phyloP scores from a whole-genome alignment of 2,329 filamentous ascomycete genomes.

The Alternaria tenuissima region DNA sequence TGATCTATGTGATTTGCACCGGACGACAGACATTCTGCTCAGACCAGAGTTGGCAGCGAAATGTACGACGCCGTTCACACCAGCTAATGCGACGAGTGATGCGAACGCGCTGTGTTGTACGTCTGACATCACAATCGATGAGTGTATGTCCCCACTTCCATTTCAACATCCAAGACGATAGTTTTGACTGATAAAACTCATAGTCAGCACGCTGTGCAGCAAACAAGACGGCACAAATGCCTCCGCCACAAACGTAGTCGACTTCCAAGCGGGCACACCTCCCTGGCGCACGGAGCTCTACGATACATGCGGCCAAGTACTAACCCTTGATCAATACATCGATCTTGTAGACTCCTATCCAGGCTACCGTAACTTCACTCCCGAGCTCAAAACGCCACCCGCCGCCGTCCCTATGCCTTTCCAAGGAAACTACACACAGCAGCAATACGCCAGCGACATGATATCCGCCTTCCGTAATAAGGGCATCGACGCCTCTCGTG shows the following conservation, averaged over 20 bases:
- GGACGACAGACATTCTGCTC: conserved; percentile 72
- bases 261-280: conserved; percentile 65
- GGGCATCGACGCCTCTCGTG: conserved; percentile 45
- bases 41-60: conserved; percentile 69
- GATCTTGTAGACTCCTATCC: conserved; percentile 61
- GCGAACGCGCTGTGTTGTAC: conserved; percentile 31
- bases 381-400: conserved; percentile 69
- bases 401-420: conserved; percentile 69
- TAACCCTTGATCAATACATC: conserved; percentile 68
- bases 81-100: conserved; percentile 51
- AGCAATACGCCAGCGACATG: conserved; percentile 69
- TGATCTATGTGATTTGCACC: conserved; percentile 72
- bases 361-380: conserved; percentile 66
- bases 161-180: neutral
- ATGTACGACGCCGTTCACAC: conserved; percentile 69
- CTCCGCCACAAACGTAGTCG: conserved; percentile 62
- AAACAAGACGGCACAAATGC: conserved; percentile 64
- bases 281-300: conserved; percentile 70
- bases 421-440: conserved; percentile 66
- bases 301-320: conserved; percentile 65
- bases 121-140: conserved; percentile 28
- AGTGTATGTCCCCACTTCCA: conserved; percentile 10
- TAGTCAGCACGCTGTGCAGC: conserved; percentile 24
- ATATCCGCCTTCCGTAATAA: conserved; percentile 51
- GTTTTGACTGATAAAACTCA: neutral